Evolutionary conservation across 352 stramenopile genomes (phyloP).

Genomic region (Plasmopara muralis): DNA sequence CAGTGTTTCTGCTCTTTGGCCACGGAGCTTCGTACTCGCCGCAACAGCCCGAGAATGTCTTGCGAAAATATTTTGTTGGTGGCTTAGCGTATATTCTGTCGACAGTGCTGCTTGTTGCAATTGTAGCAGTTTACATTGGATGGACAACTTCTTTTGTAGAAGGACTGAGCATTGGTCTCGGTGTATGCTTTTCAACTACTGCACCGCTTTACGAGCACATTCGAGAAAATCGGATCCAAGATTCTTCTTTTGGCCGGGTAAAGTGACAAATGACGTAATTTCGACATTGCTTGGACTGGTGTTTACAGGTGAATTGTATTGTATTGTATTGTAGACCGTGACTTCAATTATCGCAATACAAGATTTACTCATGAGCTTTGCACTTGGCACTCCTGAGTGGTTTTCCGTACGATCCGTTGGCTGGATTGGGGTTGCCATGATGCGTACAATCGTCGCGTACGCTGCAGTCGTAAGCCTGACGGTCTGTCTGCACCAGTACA

Average conservation of each 20-base stretch:
- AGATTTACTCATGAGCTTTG: constrained; percentile 84
- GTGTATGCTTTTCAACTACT: constrained; percentile 79
- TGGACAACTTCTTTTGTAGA: constrained; percentile 74
- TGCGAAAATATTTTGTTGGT: constrained; percentile 66
- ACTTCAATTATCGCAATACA: constrained; percentile 83
- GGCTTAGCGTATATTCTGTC: constrained; percentile 67
- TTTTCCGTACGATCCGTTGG: constrained; percentile 67
- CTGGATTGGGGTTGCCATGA: constrained; percentile 62
- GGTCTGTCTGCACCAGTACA: constrained; percentile 57
- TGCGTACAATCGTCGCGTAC: constrained; percentile 69
- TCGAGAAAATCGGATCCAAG: constrained; percentile 69
- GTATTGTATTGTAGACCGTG: constrained; percentile 41
- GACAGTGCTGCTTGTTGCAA: constrained; percentile 62
- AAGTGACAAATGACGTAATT: constrained; percentile 1
- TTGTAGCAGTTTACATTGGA: constrained; percentile 64
- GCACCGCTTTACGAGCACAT: constrained; percentile 80
- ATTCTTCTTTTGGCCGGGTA: constrained; percentile 74
- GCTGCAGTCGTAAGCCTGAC: constrained; percentile 61
- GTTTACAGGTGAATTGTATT: too few species aligned
- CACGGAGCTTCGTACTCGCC: constrained; percentile 72
- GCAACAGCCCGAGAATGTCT: constrained; percentile 55
- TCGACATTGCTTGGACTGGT: too few species aligned
- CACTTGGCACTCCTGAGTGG: constrained; percentile 76
- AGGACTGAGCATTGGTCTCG: constrained; percentile 69
- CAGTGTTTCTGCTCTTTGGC: constrained; percentile 91